These are phyloP conservation scores for Hypoxylon subgilvum DNA, from an alignment of 495 filamentous ascomycete species.

Conservation along the genomic window DNA sequence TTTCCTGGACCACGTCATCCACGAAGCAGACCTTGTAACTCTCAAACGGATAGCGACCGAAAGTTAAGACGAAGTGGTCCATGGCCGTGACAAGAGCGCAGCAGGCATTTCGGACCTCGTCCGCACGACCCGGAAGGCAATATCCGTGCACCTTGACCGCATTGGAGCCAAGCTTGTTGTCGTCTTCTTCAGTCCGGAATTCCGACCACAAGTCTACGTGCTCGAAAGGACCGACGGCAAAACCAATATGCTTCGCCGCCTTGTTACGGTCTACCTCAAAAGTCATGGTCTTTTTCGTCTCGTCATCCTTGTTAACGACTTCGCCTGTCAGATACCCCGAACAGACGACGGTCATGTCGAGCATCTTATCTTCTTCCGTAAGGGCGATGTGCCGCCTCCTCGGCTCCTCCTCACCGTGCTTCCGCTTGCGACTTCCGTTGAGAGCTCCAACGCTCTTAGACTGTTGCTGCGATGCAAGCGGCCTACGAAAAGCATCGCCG, in stretches of 20 bases:
- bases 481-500: slow-evolving; percentile 74
- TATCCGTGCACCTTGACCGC: slow-evolving; percentile 86
- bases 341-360: slow-evolving; percentile 88
- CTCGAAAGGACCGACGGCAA: slow-evolving; percentile 93
- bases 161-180: slow-evolving; percentile 83
- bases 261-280: slow-evolving; percentile 75
- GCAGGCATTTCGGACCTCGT: slow-evolving; percentile 84
- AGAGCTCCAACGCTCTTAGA: neutral
- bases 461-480: slow-evolving; percentile 40
- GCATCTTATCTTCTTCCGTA: slow-evolving; percentile 76
- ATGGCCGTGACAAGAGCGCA: slow-evolving; percentile 63
- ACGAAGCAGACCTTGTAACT: slow-evolving; percentile 93
- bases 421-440: slow-evolving; percentile 43
- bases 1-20: slow-evolving; percentile 79
- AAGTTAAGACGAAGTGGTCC: slow-evolving; percentile 84
- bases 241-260: slow-evolving; percentile 84
- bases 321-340: slow-evolving; percentile 88
- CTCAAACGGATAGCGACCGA: slow-evolving; percentile 83
- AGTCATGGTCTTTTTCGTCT: slow-evolving; percentile 79
- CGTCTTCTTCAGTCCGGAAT: slow-evolving; percentile 86
- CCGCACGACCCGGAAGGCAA: slow-evolving; percentile 80
- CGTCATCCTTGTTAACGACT: slow-evolving; percentile 70
- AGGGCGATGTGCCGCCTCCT: slow-evolving; percentile 49
- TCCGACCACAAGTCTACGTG: slow-evolving; percentile 82
- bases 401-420: slow-evolving; percentile 40